Percentiles rank a stretch among this genome's conserved stretches.
Conservation (phyloP, 441 rosid genomes). For the Brassica balearica region DNA sequence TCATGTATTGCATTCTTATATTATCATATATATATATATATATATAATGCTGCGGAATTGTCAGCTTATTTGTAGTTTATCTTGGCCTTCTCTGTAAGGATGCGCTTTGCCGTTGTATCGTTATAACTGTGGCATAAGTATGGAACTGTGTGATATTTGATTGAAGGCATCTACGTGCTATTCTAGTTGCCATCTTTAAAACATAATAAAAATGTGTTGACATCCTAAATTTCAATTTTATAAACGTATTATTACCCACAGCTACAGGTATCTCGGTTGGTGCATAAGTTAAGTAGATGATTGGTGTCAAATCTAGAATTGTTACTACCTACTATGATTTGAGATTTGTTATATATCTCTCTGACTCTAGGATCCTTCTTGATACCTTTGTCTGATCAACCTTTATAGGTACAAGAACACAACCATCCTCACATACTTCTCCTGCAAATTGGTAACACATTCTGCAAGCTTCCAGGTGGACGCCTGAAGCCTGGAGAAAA, state of each 20-base stretch:
- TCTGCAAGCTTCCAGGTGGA: constrained; percentile 98
- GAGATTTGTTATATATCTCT: constrained; percentile 16
- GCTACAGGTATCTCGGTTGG: background rate
- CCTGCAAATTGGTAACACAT: constrained; percentile 94
- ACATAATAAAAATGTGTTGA: background rate
- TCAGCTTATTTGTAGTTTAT: constrained; percentile 9
- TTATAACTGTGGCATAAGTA: background rate
- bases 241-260: background rate
- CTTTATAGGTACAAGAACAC: constrained; percentile 92
- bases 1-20: constrained; percentile 12
- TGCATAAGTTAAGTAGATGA: constrained; percentile 5
- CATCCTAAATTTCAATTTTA: background rate
- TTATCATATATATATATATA: background rate
- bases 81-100: background rate
- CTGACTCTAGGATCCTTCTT: constrained; percentile 2
- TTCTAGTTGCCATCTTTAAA: background rate
- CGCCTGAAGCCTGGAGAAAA: constrained; percentile 98
- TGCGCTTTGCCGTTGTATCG: constrained; percentile 8
- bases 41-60: background rate
- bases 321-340: constrained; percentile 4
- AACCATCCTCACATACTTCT: constrained; percentile 98
- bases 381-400: constrained; percentile 15
- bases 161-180: constrained; percentile 14
- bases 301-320: background rate
- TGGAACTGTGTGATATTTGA: background rate